Evolutionary conservation across 2,329 filamentous ascomycete species (phyloP).

Genomic region (Penicillium olsonii): DNA sequence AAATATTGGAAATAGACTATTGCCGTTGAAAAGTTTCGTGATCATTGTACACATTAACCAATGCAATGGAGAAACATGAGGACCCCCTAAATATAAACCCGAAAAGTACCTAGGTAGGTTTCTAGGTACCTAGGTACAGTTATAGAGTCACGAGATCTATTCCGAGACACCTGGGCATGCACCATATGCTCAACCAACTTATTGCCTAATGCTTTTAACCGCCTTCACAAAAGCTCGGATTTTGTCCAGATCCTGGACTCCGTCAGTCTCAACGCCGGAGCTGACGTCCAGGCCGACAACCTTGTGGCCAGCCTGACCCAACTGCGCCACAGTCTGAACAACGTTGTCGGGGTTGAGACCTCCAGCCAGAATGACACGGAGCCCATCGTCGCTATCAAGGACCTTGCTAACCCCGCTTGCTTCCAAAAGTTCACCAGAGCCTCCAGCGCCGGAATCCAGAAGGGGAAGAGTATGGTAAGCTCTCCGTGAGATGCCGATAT

Average conservation of each 20-base stretch:
- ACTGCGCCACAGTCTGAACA: conserved; percentile 60
- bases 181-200: conserved; percentile 5
- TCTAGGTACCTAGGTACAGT: no score
- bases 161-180: no score
- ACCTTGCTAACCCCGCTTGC: conserved; percentile 66
- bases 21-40: no score
- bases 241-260: conserved; percentile 76
- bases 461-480: conserved; percentile 83
- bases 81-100: no score
- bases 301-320: conserved; percentile 62
- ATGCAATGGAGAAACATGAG: no score
- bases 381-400: conserved; percentile 67
- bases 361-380: conserved; percentile 80
- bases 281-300: conserved; percentile 89
- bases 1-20: no score
- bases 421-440: conserved; percentile 77
- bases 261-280: conserved; percentile 85
- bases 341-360: conserved; percentile 83
- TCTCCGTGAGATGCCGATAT: conserved; percentile 69
- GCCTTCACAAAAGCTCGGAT: conserved; percentile 78
- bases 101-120: no score
- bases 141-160: no score
- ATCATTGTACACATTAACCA: no score
- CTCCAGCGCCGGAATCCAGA: conserved; percentile 82
- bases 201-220: conserved; percentile 58